Base-by-base conservation (phyloP, 352 stramenopile genomes). In the Phytophthora idaei region DNA sequence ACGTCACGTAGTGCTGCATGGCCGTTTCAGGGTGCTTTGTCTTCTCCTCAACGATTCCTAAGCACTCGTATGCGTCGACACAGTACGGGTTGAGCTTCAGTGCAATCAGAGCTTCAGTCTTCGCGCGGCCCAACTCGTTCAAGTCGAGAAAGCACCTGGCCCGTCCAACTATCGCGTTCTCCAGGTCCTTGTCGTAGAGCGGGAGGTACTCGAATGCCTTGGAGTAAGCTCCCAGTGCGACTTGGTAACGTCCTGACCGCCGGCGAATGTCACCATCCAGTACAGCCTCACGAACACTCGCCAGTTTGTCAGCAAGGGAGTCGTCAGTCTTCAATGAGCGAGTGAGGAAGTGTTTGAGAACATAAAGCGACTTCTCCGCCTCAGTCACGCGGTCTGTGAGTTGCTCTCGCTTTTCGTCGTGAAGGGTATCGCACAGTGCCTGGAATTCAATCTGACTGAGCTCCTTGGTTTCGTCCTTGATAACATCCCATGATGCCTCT, bases 1-100 rank as follows among this genome's bases (percentile, higher is more conserved):
- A 78, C 2, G 86, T 89, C 44, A 95, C 84, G 37, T 85, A 93
- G 48, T 94, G 77, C 68, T 95, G 87, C 85, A 95, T 90, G 6
- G 87, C 83, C n/a, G 72, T 61, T 59, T 92, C 71, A 2, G 78
- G 69, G 9, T 78, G 65, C 0, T 64, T 61, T 5, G 64, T 68
- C 55, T 90, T 83, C 41, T 92, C 83, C 46, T 90, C 76, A 32
- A 91, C 77, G 31, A 71, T 77, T 29, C 80, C 85, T n/a, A 92
- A 57, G 62, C 81, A 90, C 49, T 81, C 73, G 71, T 94, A 94
- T 39, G 80, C 85, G 4, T 76, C 83, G 36, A 79, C 71, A 64
- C 76, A 90, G 69, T 90, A 94, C 36, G 78, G 81, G 57, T 92
- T 82, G 15, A 92, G 59, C 64, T 78, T 78, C 2, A 93, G 72